Percentiles rank a stretch among this genome's conserved stretches.
Conservation (phyloP, 73 alveolate genomes). For the Tetrahymena thermophila region DNA sequence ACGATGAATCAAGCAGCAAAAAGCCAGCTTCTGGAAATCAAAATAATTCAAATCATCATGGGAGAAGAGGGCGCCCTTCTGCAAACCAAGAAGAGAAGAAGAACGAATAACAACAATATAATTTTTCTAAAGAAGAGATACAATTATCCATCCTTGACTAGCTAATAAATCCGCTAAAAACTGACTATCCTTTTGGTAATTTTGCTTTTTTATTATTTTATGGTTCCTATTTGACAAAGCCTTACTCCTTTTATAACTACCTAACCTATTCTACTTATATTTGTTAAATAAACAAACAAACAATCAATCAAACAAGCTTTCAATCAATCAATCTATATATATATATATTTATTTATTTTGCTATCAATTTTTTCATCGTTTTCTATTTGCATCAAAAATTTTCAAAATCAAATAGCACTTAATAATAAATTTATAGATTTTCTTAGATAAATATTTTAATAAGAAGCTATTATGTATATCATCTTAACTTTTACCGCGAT, state of each 20-base stretch:
- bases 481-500: not conserved
- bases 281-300: not conserved
- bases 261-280: not conserved
- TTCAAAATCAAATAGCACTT: not conserved
- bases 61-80: slow-evolving; percentile 1
- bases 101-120: not conserved
- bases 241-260: not conserved
- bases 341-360: not conserved
- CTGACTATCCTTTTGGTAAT: not conserved
- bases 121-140: not conserved
- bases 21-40: not conserved
- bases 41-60: not conserved
- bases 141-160: not conserved
- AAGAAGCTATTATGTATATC: not conserved
- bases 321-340: not conserved
- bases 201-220: not conserved
- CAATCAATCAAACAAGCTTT: not conserved
- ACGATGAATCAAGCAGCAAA: not conserved
- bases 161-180: not conserved
- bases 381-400: not conserved
- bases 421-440: too few relatives aligned
- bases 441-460: too few relatives aligned
- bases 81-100: not conserved
- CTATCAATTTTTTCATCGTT: not conserved
- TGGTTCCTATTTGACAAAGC: not conserved